Percentiles rank a stretch among this genome's conserved stretches.
phyloP scores from a whole-genome alignment of 2,329 filamentous ascomycete genomes.

The Alternaria gansuensis region DNA sequence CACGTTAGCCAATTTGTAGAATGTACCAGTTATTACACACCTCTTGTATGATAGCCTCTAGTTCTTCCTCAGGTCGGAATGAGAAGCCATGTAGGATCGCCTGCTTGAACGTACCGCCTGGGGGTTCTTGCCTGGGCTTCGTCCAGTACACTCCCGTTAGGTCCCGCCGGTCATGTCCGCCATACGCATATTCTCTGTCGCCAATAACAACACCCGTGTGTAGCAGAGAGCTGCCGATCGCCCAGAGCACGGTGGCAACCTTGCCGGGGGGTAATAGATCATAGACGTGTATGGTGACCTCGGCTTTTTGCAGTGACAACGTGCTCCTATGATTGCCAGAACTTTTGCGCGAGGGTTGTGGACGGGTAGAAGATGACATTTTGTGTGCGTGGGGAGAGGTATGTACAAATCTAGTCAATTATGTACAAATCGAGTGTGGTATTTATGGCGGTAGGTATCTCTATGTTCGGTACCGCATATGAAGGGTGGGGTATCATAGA shows the following conservation, averaged over 20 bases:
- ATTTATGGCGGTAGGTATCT: slow-evolving; percentile 15
- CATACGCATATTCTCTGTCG: slow-evolving; percentile 83
- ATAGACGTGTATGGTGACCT: slow-evolving; percentile 80
- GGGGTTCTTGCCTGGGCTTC: slow-evolving; percentile 73
- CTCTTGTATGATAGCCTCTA: slow-evolving; percentile 72
- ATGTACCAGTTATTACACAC: slow-evolving; percentile 26
- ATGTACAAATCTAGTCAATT: slow-evolving; percentile 17
- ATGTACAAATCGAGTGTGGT: slow-evolving; percentile 14
- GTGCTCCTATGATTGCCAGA: slow-evolving; percentile 68
- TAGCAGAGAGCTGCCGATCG: slow-evolving; percentile 77
- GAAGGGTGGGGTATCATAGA: slow-evolving; percentile 28
- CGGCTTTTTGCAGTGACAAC: slow-evolving; percentile 74
- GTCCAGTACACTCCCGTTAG: slow-evolving; percentile 87
- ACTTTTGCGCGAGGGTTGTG: slow-evolving; percentile 54
- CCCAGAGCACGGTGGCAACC: slow-evolving; percentile 79
- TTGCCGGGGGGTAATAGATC: slow-evolving; percentile 79
- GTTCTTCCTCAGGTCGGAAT: slow-evolving; percentile 72
- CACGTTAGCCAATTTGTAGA: slow-evolving; percentile 24
- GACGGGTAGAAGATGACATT: slow-evolving; percentile 46
- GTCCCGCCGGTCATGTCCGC: slow-evolving; percentile 75
- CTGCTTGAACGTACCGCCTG: slow-evolving; percentile 78
- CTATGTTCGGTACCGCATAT: slow-evolving; percentile 16
- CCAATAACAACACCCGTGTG: slow-evolving; percentile 86
- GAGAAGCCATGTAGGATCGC: slow-evolving; percentile 83
- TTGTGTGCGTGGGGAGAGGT: slow-evolving; percentile 13